Evolutionary conservation across 2,329 filamentous ascomycete genomes (phyloP).

Genomic region (Aspergillus spinulosporus): DNA sequence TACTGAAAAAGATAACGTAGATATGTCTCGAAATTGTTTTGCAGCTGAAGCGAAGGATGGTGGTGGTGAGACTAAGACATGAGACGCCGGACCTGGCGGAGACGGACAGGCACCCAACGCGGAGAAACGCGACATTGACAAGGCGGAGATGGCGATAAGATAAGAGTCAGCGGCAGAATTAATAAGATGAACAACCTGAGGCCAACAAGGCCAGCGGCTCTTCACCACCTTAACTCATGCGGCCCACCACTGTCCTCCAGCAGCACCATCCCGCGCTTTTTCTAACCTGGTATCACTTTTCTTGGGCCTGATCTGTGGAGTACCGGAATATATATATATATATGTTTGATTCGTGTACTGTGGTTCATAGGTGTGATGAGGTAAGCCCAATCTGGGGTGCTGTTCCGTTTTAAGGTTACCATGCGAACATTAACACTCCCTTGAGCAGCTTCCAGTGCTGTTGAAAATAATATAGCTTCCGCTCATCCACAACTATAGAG

Average conservation of each 20-base stretch:
- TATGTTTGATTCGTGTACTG: neutral
- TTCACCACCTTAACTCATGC: conserved; percentile 7
- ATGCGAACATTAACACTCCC: conserved; percentile 17
- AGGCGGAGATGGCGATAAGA: conserved; percentile 42
- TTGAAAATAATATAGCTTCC: conserved; percentile 12
- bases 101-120: conserved; percentile 1
- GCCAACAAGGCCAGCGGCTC: conserved; percentile 12
- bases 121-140: conserved; percentile 12
- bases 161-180: conserved; percentile 27
- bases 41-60: conserved; percentile 1
- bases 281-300: no score
- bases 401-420: neutral
- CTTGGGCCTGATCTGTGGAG: no score
- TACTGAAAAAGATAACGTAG: neutral
- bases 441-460: conserved; percentile 16
- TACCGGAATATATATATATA: conserved; percentile 6
- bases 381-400: conserved; percentile 13
- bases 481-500: conserved; percentile 12
- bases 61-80: conserved; percentile 5
- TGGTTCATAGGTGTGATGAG: conserved; percentile 6
- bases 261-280: no score
- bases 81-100: neutral
- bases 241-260: no score
- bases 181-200: conserved; percentile 14
- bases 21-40: neutral